phyloP scores from a whole-genome alignment of 495 filamentous ascomycete species.

The Penicillium canescens region DNA sequence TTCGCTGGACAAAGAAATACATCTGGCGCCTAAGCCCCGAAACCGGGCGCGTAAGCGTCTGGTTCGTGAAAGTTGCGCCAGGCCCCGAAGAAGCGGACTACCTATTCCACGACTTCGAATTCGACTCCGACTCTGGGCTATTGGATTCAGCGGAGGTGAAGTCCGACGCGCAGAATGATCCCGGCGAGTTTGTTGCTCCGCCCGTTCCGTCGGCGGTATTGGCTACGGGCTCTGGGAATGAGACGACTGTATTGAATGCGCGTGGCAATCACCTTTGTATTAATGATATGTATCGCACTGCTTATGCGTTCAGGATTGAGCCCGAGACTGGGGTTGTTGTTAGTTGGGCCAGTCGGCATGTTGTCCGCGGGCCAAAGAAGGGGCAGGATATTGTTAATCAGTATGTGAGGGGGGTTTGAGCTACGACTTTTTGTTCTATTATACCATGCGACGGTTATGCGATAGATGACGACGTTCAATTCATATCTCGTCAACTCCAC shows the following conservation, averaged over 20 bases:
- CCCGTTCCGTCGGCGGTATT: conserved; percentile 23
- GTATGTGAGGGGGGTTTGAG: conserved; percentile 28
- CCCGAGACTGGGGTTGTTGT: conserved; percentile 37
- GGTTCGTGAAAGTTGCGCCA: conserved; percentile 45
- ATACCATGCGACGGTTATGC: no score
- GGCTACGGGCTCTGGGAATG: not conserved
- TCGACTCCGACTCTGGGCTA: conserved; percentile 9
- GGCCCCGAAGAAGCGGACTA: conserved; percentile 43
- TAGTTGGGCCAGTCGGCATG: conserved; percentile 49
- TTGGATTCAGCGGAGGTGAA: not conserved
- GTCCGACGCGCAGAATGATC: not conserved
- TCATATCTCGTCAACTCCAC: not conserved
- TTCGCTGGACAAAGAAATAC: conserved; percentile 49
- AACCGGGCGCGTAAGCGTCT: conserved; percentile 38
- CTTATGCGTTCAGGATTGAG: conserved; percentile 44
- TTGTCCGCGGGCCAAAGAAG: conserved; percentile 48
- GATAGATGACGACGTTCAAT: not conserved
- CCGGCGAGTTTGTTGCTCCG: conserved; percentile 24
- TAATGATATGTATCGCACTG: conserved; percentile 52
- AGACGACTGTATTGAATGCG: conserved; percentile 34
- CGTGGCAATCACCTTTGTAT: conserved; percentile 48
- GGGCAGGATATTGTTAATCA: conserved; percentile 49
- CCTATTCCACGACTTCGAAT: conserved; percentile 47
- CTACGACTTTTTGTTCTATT: not conserved
- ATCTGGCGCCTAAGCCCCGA: conserved; percentile 41